Conservation (phyloP, 116 monocot species). For the Cymodocea nodosa region DNA sequence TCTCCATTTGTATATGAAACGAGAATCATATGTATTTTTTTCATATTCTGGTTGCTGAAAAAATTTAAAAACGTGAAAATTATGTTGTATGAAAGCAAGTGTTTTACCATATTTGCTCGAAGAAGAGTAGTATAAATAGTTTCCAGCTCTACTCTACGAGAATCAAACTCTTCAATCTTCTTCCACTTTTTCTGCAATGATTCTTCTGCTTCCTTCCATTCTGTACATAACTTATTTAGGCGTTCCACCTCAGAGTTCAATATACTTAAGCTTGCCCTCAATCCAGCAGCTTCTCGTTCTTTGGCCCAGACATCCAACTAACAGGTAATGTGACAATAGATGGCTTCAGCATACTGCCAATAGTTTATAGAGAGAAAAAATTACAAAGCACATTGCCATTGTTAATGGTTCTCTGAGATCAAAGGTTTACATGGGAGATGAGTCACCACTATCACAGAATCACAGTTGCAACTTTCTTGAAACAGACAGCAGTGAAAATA, state of each 20-base stretch:
- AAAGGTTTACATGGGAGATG: too few species aligned
- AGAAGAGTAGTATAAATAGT: conserved; percentile 62
- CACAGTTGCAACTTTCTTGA: too few species aligned
- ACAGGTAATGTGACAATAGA: conserved; percentile 1
- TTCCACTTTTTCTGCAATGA: conserved; percentile 93
- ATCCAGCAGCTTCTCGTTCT: conserved; percentile 93
- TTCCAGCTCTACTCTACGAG: conserved; percentile 85
- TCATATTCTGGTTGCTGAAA: too few species aligned
- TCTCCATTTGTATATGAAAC: too few species aligned
- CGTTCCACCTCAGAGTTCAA: conserved; percentile 80
- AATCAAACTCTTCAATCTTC: conserved; percentile 97
- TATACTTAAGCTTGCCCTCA: conserved; percentile 76
- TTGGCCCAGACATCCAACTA: conserved; percentile 81
- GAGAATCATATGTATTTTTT: too few species aligned
- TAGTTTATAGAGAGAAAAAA: too few species aligned
- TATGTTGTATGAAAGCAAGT: neutral
- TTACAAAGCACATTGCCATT: too few species aligned
- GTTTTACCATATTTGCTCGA: conserved; percentile 57
- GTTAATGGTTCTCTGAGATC: too few species aligned
- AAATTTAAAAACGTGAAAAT: neutral
- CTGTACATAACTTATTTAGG: conserved; percentile 64
- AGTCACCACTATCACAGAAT: too few species aligned
- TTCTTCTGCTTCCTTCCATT: conserved; percentile 96
- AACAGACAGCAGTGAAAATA: too few species aligned
- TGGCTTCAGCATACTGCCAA: neutral